Conservation (phyloP, 768 basidiomycete genomes). For the Agaricus blazei region DNA sequence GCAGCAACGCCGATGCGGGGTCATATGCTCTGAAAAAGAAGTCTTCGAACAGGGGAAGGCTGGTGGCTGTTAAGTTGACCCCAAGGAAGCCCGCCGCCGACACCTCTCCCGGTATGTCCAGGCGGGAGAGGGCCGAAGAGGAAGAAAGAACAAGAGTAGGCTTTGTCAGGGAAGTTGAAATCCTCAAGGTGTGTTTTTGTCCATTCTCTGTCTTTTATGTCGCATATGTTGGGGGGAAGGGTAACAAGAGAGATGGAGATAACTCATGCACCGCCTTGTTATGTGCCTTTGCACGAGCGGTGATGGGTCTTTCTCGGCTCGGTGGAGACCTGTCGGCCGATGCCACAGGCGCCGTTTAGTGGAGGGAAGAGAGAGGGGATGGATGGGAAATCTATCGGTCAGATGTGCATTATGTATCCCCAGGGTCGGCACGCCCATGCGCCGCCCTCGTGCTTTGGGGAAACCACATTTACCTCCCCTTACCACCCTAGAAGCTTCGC, state of each 20-base stretch:
- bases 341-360: background rate
- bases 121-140: constrained; percentile 28
- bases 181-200: constrained; percentile 58
- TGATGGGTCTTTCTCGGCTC: background rate
- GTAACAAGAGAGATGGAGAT: background rate
- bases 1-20: background rate
- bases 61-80: constrained; percentile 47
- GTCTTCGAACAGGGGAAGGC: constrained; percentile 16
- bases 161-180: constrained; percentile 80
- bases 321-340: background rate
- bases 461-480: too few relatives aligned
- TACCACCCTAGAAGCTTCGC: too few relatives aligned
- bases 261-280: background rate
- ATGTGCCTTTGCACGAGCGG: background rate
- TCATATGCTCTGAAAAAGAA: background rate
- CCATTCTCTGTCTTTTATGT: constrained; percentile 5
- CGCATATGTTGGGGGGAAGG: background rate
- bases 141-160: constrained; percentile 72
- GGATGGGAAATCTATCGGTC: too few relatives aligned
- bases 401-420: too few relatives aligned
- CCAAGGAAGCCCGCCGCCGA: constrained; percentile 22
- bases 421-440: too few relatives aligned
- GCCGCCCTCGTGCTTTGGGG: too few relatives aligned
- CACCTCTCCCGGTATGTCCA: constrained; percentile 3
- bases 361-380: too few relatives aligned